phyloP scores from a whole-genome alignment of 23 red algal species.

The Agarophyton chilense region DNA sequence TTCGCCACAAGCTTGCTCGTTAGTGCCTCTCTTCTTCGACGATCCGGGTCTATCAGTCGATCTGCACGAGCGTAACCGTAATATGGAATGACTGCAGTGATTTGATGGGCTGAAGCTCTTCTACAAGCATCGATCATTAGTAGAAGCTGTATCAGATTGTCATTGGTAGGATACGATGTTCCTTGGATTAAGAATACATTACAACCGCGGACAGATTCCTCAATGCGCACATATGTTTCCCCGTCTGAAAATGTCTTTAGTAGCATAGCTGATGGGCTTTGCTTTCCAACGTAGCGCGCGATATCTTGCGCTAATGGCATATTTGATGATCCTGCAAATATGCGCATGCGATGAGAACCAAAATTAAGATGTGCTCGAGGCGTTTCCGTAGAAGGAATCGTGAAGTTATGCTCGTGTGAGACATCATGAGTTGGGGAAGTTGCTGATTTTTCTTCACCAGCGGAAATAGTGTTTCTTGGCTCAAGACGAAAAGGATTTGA shows the following conservation, averaged over 20 bases:
- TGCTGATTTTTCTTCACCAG: neutral
- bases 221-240: constrained; percentile 94
- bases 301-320: constrained; percentile 65
- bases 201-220: constrained; percentile 94
- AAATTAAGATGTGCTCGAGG: constrained; percentile 67
- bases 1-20: constrained; percentile 96
- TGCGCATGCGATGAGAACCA: constrained; percentile 82
- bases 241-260: constrained; percentile 93
- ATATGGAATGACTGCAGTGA: constrained; percentile 93
- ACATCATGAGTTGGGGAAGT: neutral
- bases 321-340: constrained; percentile 95
- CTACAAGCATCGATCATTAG: constrained; percentile 99
- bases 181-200: constrained; percentile 98
- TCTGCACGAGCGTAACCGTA: constrained; percentile 97
- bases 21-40: constrained; percentile 87
- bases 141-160: constrained; percentile 91
- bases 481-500: neutral
- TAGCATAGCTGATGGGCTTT: constrained; percentile 65
- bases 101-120: constrained; percentile 89
- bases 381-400: constrained; percentile 11
- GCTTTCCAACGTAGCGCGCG: constrained; percentile 85
- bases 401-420: neutral
- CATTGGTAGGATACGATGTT: constrained; percentile 85
- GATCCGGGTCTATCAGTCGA: constrained; percentile 91
- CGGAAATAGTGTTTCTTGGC: constrained; percentile 9